These are phyloP conservation scores for Inga laurina DNA, from an alignment of 306 rosid genomes.

Conservation along the genomic window DNA sequence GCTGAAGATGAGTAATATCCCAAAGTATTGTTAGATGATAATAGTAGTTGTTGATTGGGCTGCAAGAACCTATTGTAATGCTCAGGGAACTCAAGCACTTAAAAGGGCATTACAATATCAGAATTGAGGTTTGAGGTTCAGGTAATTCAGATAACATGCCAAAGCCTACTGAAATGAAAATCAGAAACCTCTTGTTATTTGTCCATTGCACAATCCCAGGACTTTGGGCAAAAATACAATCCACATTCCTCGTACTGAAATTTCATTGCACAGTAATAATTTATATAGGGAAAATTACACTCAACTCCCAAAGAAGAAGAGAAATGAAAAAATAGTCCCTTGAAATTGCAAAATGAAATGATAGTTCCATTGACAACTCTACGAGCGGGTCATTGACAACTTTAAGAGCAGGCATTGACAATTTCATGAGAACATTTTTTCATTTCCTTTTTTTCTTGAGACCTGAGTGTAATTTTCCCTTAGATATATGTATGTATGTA, in stretches of 20 bases:
- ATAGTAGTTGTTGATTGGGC: not conserved
- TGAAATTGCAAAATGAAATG: too few species aligned
- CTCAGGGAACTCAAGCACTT: not conserved
- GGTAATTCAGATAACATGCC: not conserved
- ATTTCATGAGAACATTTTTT: too few species aligned
- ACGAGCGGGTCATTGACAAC: too few species aligned
- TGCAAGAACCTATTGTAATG: not conserved
- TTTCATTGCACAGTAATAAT: not conserved
- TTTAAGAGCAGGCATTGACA: too few species aligned
- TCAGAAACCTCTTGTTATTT: not conserved
- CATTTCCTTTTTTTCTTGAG: too few species aligned
- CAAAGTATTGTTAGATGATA: not conserved
- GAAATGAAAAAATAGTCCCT: too few species aligned
- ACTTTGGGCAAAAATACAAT: not conserved
- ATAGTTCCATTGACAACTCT: too few species aligned
- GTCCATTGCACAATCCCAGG: not conserved
- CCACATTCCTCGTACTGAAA: not conserved
- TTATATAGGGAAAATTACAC: too few species aligned
- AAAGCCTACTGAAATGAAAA: not conserved
- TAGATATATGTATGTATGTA: not conserved
- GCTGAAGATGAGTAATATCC: not conserved
- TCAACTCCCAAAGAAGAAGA: too few species aligned
- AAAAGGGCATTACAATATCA: not conserved
- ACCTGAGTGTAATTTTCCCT: too few species aligned
- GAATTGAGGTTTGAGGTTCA: not conserved